Evolutionary conservation across 495 filamentous ascomycete genomes (phyloP), one percentile per base, ranked within the genome.

Genomic region (Aspergillus indologenus): DNA sequence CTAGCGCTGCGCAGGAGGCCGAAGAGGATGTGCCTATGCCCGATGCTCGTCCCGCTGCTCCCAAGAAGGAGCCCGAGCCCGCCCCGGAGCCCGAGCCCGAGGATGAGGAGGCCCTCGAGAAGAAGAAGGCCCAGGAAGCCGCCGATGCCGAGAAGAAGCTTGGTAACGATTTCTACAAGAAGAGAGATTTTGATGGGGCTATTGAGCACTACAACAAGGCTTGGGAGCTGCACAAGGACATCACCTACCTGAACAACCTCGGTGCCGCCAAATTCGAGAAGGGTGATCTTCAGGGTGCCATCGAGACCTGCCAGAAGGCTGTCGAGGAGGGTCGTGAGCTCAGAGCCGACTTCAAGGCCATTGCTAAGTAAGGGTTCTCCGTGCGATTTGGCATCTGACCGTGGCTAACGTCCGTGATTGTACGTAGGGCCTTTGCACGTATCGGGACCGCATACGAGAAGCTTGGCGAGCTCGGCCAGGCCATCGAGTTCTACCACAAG

Each of bases 111-210:
- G 81, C 84, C 0, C 71, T 85, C 58, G 88, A 87, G 29, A 89
- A 90, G 78, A 88, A 87, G 75, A 88, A 95, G 81, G 91, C 91
- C 0, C 92, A 97, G 78, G 91, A 87, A 68, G 90, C 90, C 40
- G 94, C 91, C 53, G 94, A 99, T 64, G 87, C 90, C 56, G 91
- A 97, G 80, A 99, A 98, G 83, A 88, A 86, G 56, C 79, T 96
- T 50, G 94, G 94, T 56, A 99, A 92, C 23, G 90, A 96, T 62
- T 87, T 87, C 68, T 99, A 99, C 81, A 99, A 98, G 86, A 96
- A 97, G 84, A 85, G 91, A 64, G 85, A 96, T 66, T 94, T 98
- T 58, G 95, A 97, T 64, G 84, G 86, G 65, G 94, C 94, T 45
- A 96, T 98, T 66, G 85, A 90, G 71, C 92, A 99, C 78, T 99